phyloP scores from a whole-genome alignment of 2,329 filamentous ascomycete species.

The Fusarium lateritium region DNA sequence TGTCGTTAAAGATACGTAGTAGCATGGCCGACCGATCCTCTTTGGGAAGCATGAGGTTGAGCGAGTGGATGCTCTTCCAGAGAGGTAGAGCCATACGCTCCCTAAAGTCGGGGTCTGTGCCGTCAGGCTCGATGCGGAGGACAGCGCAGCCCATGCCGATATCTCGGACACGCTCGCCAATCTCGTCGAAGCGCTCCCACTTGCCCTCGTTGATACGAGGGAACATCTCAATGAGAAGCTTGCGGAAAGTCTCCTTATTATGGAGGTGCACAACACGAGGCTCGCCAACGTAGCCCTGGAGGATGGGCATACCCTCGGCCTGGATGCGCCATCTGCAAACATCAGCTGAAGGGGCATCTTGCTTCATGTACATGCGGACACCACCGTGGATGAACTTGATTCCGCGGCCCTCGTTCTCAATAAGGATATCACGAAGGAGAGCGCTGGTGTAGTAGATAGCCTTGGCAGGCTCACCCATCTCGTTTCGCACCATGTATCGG shows the following conservation, averaged over 20 bases:
- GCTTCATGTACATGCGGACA: constrained; percentile 99
- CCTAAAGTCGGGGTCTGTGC: constrained; percentile 69
- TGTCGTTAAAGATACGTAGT: constrained; percentile 90
- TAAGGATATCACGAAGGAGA: constrained; percentile 87
- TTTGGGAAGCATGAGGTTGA: constrained; percentile 98
- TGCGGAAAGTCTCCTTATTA: constrained; percentile 84
- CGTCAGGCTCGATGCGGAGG: constrained; percentile 83
- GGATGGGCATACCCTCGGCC: constrained; percentile 90
- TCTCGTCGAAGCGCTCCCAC: constrained; percentile 85
- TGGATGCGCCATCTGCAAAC: constrained; percentile 97
- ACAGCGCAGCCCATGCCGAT: constrained; percentile 94
- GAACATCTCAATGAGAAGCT: constrained; percentile 95
- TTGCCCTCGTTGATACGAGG: constrained; percentile 84
- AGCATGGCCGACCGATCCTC: constrained; percentile 95
- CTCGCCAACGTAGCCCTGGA: constrained; percentile 90
- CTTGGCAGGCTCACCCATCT: constrained; percentile 87
- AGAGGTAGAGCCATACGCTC: constrained; percentile 92
- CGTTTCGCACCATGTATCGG: constrained; percentile 97
- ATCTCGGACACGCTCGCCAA: constrained; percentile 84
- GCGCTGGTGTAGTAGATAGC: constrained; percentile 96
- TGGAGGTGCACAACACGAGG: constrained; percentile 81
- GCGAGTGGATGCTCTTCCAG: constrained; percentile 91
- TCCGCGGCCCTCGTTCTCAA: constrained; percentile 88
- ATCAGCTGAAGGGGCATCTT: constrained; percentile 88
- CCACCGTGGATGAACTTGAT: constrained; percentile 97